phyloP scores from a whole-genome alignment of 345 rosid genomes.

The Cochlearia excelsa region DNA sequence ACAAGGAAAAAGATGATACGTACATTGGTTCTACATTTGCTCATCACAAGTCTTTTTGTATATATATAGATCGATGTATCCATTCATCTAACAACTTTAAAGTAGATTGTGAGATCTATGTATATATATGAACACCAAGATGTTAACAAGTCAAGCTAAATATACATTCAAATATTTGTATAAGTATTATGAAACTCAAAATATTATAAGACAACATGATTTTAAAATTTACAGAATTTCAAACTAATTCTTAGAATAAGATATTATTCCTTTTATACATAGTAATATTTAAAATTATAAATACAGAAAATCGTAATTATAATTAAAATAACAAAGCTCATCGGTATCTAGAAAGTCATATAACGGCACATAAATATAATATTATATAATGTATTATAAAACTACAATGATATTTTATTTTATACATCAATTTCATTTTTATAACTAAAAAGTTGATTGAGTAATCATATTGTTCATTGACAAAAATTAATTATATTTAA shows the following conservation, averaged over 20 bases:
- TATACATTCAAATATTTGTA: too few species aligned
- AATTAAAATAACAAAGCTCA: background rate
- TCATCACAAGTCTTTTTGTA: background rate
- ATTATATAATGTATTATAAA: background rate
- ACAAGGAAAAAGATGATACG: too few species aligned
- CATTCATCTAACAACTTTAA: background rate
- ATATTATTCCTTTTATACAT: too few species aligned
- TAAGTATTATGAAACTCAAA: too few species aligned
- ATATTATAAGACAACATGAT: too few species aligned
- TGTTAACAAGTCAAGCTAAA: too few species aligned
- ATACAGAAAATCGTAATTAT: too few species aligned
- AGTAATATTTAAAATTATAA: too few species aligned
- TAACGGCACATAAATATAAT: background rate
- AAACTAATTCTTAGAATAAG: too few species aligned
- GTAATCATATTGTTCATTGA: background rate
- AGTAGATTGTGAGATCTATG: conserved; percentile 1
- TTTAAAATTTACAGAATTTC: too few species aligned
- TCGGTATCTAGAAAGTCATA: background rate
- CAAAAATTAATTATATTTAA: conserved; percentile 2
- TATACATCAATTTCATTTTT: background rate
- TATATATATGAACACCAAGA: background rate
- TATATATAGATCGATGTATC: background rate
- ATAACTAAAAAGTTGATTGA: background rate
- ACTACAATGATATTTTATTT: background rate
- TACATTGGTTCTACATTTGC: too few species aligned